Evolutionary conservation across 192 early-diverging fungal genomes (phyloP).

Genomic region (Coemansia sp.): DNA sequence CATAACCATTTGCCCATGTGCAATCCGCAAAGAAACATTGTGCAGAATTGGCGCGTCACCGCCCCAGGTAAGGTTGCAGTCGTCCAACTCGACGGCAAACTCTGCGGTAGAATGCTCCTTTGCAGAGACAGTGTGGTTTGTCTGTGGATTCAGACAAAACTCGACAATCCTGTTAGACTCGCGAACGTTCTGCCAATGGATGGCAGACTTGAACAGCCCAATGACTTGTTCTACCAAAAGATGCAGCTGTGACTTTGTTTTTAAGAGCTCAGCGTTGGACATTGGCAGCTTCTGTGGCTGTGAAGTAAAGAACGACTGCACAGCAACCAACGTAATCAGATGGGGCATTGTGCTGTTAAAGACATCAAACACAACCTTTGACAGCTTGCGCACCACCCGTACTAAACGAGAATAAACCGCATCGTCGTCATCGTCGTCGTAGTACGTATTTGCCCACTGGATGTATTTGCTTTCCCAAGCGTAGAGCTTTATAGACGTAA

Average conservation of each 20-base stretch:
- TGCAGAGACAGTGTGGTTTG: slow-evolving; percentile 2
- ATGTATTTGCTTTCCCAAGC: slow-evolving; percentile 86
- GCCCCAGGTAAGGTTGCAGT: slow-evolving; percentile 18
- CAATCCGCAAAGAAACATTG: slow-evolving; percentile 53
- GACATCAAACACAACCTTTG: not conserved
- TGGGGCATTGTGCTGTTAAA: not conserved
- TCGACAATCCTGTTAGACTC: slow-evolving; percentile 22
- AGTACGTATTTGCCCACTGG: slow-evolving; percentile 59
- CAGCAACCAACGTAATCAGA: slow-evolving; percentile 8
- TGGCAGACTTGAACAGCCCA: not conserved
- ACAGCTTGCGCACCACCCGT: slow-evolving; percentile 9
- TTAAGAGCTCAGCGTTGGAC: not conserved
- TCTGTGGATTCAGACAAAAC: slow-evolving; percentile 8
- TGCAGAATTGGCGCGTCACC: slow-evolving; percentile 24
- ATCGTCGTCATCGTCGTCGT: slow-evolving; percentile 57
- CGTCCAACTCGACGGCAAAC: not conserved
- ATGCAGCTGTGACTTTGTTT: not conserved
- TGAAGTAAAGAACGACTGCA: not conserved
- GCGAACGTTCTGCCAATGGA: slow-evolving; percentile 15
- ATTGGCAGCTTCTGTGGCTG: not conserved
- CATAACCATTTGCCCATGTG: slow-evolving; percentile 51
- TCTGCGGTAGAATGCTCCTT: not conserved
- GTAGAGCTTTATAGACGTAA: slow-evolving; percentile 92
- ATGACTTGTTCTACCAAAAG: slow-evolving; percentile 4
- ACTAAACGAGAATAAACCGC: slow-evolving; percentile 1